Percentiles rank a stretch among this genome's conserved stretches.
These are phyloP conservation scores for Hapsidospora chrysogenum DNA, from an alignment of 495 filamentous ascomycete species.

Conservation along the genomic window DNA sequence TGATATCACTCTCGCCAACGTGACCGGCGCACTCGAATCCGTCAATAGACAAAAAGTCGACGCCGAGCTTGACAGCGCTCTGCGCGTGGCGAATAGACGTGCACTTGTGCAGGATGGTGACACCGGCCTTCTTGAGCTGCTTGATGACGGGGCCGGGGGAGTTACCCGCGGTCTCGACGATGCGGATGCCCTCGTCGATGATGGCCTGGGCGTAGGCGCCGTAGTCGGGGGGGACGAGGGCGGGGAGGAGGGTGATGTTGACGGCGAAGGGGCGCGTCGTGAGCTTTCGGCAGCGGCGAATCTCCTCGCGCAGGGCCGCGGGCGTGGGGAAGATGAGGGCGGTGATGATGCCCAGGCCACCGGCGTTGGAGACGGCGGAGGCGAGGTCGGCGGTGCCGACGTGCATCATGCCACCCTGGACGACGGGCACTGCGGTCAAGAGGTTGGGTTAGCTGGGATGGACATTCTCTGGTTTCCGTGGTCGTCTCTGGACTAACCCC, in stretches of 20 bases:
- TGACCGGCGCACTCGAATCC: slow-evolving; percentile 92
- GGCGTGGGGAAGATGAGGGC: slow-evolving; percentile 90
- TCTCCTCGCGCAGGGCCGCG: slow-evolving; percentile 86
- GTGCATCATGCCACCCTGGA: slow-evolving; percentile 90
- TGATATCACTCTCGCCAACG: slow-evolving; percentile 91
- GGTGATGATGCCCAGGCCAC: slow-evolving; percentile 83
- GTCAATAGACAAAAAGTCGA: slow-evolving; percentile 92
- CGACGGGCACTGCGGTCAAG: slow-evolving; percentile 80
- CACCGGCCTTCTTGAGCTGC: slow-evolving; percentile 65
- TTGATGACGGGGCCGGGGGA: slow-evolving; percentile 80
- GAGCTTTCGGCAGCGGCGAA: slow-evolving; percentile 68
- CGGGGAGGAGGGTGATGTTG: slow-evolving; percentile 88
- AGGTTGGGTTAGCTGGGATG: too few relatives aligned
- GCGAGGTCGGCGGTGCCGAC: slow-evolving; percentile 79
- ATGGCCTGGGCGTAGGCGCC: slow-evolving; percentile 80
- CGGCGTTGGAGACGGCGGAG: slow-evolving; percentile 85
- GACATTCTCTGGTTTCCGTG: too few relatives aligned
- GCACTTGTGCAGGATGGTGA: slow-evolving; percentile 87
- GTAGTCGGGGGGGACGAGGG: slow-evolving; percentile 82
- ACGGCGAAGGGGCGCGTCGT: slow-evolving; percentile 86
- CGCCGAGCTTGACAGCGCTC: slow-evolving; percentile 82
- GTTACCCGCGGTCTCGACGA: slow-evolving; percentile 96
- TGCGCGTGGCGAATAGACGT: slow-evolving; percentile 91
- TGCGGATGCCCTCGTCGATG: slow-evolving; percentile 82
- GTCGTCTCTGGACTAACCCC: slow-evolving; percentile 43